Conservation (phyloP, 345 rosid species). For the Eucalyptus victrix region DNA sequence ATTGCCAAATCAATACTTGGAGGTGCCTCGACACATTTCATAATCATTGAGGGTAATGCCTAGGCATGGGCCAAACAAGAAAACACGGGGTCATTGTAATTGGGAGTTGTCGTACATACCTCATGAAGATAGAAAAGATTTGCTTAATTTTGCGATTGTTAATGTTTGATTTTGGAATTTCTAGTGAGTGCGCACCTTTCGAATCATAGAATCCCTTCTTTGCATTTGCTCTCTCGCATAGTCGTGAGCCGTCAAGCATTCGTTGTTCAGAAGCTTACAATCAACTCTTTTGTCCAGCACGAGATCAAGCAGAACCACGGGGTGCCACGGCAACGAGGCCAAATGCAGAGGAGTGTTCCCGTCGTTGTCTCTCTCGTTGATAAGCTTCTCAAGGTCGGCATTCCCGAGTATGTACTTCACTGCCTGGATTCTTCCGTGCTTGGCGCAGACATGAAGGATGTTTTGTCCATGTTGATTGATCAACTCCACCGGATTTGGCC, state of each 20-base stretch:
- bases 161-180: not conserved
- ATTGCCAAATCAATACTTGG: rapidly evolving
- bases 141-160: not conserved
- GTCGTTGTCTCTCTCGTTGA: not conserved
- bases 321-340: not conserved
- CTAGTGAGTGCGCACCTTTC: rapidly evolving
- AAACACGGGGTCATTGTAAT: not conserved
- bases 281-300: not conserved
- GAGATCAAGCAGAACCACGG: not conserved
- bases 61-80: not conserved
- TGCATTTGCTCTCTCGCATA: rapidly evolving
- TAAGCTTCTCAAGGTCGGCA: not conserved
- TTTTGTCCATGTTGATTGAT: not conserved
- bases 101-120: not conserved
- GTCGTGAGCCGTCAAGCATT: not conserved
- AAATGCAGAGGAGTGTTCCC: not conserved
- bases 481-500: not conserved
- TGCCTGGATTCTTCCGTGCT: not conserved
- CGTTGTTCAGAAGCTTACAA: not conserved
- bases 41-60: rapidly evolving
- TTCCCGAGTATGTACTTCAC: not conserved
- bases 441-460: not conserved
- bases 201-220: not conserved
- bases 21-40: rapidly evolving
- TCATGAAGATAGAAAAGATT: not conserved